Evolutionary conservation across 78 protist genomes (phyloP).

Genomic region (Chrysochromulina parva): DNA sequence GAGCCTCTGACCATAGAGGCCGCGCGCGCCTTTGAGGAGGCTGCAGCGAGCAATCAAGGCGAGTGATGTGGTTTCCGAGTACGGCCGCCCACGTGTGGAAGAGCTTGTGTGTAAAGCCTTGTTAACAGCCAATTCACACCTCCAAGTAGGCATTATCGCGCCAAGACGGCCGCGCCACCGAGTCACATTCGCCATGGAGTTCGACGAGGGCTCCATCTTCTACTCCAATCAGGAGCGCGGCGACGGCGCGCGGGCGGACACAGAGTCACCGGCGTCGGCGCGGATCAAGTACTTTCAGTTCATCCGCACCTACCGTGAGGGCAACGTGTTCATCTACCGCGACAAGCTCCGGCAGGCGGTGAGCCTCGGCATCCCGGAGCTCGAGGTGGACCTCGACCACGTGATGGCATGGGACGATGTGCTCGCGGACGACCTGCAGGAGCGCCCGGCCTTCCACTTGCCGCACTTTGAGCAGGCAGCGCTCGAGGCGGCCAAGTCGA

Average conservation of each 20-base stretch:
- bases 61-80: too few species aligned
- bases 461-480: slow-evolving; percentile 30
- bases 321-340: slow-evolving; percentile 20
- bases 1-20: too few species aligned
- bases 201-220: neutral
- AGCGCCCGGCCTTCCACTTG: neutral
- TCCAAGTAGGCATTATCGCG: too few species aligned
- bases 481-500: slow-evolving; percentile 2
- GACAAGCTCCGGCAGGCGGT: neutral
- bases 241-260: neutral
- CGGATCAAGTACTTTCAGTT: neutral
- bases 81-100: too few species aligned
- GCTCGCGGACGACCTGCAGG: slow-evolving; percentile 22
- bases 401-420: neutral
- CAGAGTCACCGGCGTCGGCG: neutral
- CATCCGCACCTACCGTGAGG: slow-evolving; percentile 27
- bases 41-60: too few species aligned
- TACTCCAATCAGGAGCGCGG: neutral
- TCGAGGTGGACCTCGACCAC: slow-evolving; percentile 46
- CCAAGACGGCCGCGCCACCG: too few species aligned
- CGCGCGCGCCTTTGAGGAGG: too few species aligned
- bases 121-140: too few species aligned
- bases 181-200: neutral
- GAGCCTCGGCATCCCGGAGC: neutral
- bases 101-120: too few species aligned